Evolutionary conservation across 495 filamentous ascomycete species (phyloP).

Genomic region (Tuber brumale): DNA sequence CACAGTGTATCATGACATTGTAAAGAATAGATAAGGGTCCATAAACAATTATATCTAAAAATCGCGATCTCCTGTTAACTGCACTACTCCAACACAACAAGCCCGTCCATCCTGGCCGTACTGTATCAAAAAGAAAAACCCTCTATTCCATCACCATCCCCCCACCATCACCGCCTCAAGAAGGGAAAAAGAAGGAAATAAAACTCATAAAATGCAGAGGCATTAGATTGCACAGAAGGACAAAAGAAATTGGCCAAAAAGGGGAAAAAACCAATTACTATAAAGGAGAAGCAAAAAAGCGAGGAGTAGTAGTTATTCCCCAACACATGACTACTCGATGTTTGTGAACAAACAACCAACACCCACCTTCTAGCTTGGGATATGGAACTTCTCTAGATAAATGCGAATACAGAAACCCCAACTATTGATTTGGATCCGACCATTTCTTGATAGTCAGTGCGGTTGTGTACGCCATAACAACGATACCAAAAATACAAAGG

Average conservation of each 20-base stretch:
- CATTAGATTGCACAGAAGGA: background rate
- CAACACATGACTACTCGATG: background rate
- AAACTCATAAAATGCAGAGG: background rate
- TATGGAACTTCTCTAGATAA: background rate
- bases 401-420: background rate
- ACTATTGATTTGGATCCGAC: constrained; percentile 43
- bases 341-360: background rate
- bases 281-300: background rate
- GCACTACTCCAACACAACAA: background rate
- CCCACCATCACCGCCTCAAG: background rate
- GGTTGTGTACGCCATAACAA: constrained; percentile 88
- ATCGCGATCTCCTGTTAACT: background rate
- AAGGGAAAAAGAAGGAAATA: background rate
- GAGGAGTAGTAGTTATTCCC: background rate
- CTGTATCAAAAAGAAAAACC: background rate
- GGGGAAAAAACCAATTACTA: background rate
- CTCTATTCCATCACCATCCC: background rate
- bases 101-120: background rate
- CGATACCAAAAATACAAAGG: constrained; percentile 71
- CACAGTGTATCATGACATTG: background rate
- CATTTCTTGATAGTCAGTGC: constrained; percentile 75
- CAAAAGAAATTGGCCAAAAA: background rate
- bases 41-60: background rate
- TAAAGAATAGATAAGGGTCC: background rate
- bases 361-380: background rate